These are phyloP conservation scores for Moesziomyces sp. DNA, from an alignment of 1,284 basidiomycete genomes.

Conservation along the genomic window DNA sequence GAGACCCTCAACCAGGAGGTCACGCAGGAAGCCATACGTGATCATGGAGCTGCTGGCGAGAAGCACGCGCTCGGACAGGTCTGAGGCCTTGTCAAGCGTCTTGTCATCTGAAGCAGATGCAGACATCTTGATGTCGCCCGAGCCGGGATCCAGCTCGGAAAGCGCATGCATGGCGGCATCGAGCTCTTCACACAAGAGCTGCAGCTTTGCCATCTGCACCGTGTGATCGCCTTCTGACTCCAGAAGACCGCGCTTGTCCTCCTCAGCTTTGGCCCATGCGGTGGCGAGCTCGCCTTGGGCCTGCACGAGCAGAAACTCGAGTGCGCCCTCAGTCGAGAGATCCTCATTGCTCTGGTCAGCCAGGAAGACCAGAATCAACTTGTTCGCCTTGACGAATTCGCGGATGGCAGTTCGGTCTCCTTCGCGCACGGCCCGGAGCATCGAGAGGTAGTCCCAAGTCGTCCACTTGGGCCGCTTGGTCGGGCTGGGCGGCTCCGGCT, in stretches of 20 bases:
- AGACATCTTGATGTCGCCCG: slow-evolving; percentile 10
- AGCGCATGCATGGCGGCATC: slow-evolving; percentile 37
- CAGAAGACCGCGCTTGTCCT: slow-evolving; percentile 15
- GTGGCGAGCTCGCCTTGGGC: slow-evolving; percentile 53
- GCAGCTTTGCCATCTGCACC: slow-evolving; percentile 23
- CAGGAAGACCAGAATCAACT: slow-evolving; percentile 76
- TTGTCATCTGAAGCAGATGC: slow-evolving; percentile 24
- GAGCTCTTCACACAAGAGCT: slow-evolving; percentile 35
- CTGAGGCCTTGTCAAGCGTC: slow-evolving; percentile 22
- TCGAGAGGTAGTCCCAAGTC: slow-evolving; percentile 40
- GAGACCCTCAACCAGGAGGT: slow-evolving; percentile 49
- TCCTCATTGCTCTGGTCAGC: slow-evolving; percentile 66
- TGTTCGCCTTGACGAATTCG: slow-evolving; percentile 74
- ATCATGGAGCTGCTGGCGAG: slow-evolving; percentile 52
- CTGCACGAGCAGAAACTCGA: slow-evolving; percentile 51
- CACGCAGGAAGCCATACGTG: slow-evolving; percentile 31
- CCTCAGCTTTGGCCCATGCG: slow-evolving; percentile 29
- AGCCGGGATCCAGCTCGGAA: slow-evolving; percentile 25
- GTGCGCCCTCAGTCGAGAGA: slow-evolving; percentile 40
- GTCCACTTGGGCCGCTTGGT: slow-evolving; percentile 14
- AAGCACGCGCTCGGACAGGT: slow-evolving; percentile 41
- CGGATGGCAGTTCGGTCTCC: slow-evolving; percentile 73
- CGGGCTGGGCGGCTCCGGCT: slow-evolving; percentile 3
- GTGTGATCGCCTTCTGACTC: slow-evolving; percentile 9
- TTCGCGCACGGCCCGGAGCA: slow-evolving; percentile 41